A percentile compares a stretch with the other conserved stretches of the same genome.
These are phyloP conservation scores for Vitis rupestris DNA, from an alignment of 164 flowering plant species.

Conservation along the genomic window DNA sequence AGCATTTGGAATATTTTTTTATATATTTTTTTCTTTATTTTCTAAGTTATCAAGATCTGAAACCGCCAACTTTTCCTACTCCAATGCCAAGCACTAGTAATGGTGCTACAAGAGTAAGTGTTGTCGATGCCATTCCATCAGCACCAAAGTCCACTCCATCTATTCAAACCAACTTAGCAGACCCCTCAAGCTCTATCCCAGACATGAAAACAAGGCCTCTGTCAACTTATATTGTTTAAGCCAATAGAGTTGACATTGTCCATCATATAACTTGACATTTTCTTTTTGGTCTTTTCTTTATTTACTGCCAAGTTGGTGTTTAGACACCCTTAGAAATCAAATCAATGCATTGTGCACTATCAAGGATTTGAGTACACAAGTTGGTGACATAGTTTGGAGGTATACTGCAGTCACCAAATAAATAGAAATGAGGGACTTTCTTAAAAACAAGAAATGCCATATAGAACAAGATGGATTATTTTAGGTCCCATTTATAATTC, in stretches of 20 bases:
- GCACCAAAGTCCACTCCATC: constrained; percentile 2
- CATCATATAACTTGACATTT: neutral
- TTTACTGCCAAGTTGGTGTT: neutral
- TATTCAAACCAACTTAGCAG: neutral
- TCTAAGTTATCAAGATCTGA: constrained; percentile 41
- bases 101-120: constrained; percentile 6
- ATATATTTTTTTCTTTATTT: neutral
- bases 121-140: neutral
- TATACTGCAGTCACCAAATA: neutral
- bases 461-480: too few species aligned
- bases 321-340: neutral
- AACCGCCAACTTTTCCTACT: constrained; percentile 55
- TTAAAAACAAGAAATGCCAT: neutral
- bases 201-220: neutral
- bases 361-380: neutral
- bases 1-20: neutral
- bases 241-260: neutral
- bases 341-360: neutral
- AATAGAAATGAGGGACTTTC: neutral
- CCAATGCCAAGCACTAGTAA: constrained; percentile 29
- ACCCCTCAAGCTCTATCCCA: neutral
- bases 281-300: neutral
- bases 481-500: too few species aligned
- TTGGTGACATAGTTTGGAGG: neutral
- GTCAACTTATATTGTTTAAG: constrained; percentile 11